These are phyloP conservation scores for Castanospermum australe DNA, from an alignment of 306 rosid genomes.

Conservation along the genomic window DNA sequence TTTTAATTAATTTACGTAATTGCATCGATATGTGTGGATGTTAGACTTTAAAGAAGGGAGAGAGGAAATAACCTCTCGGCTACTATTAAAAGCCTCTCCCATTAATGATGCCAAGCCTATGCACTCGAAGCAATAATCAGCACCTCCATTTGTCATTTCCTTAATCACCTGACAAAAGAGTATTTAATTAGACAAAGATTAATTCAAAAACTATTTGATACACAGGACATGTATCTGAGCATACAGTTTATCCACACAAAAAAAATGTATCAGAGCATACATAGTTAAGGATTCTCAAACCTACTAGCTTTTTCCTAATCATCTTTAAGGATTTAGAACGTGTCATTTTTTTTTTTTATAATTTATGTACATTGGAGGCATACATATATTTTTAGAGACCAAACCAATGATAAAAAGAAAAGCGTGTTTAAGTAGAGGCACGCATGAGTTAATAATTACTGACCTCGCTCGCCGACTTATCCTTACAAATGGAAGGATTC, in stretches of 20 bases:
- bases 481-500: constrained; percentile 48
- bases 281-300: neutral
- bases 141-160: constrained; percentile 67
- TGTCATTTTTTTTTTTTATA: neutral
- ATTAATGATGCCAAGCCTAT: constrained; percentile 66
- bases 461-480: constrained; percentile 63
- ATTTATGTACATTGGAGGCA: too few species aligned
- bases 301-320: neutral
- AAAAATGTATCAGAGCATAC: too few species aligned
- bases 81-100: constrained; percentile 52
- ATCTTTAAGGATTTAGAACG: neutral
- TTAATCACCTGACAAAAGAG: constrained; percentile 48
- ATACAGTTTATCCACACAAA: too few species aligned
- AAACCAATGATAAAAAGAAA: neutral
- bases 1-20: neutral
- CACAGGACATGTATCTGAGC: too few species aligned
- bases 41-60: neutral
- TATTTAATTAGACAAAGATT: neutral
- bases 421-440: neutral
- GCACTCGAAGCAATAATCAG: constrained; percentile 75
- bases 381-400: neutral
- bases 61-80: constrained; percentile 38
- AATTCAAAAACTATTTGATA: neutral
- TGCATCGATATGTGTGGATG: neutral
- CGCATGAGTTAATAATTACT: neutral